Conservation (phyloP, 805 yeast genomes). For the Kluyveromyces siamensis region DNA sequence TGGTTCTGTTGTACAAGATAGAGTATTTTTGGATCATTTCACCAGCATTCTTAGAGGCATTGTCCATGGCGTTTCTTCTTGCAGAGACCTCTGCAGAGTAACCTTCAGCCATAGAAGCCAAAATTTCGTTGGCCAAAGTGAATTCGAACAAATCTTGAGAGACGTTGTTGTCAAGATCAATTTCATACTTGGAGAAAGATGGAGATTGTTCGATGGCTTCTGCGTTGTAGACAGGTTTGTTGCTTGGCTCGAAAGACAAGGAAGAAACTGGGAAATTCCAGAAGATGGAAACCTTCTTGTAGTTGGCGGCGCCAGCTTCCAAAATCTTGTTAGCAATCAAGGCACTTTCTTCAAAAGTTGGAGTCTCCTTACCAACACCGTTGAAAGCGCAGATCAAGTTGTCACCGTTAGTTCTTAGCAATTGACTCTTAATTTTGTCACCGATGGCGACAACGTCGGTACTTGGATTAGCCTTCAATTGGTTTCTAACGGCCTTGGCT, state of each 20-base stretch:
- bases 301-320: slow-evolving; percentile 38
- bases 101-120: slow-evolving; percentile 93
- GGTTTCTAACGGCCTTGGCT: slow-evolving; percentile 76
- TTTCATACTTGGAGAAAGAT: slow-evolving; percentile 73
- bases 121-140: slow-evolving; percentile 81
- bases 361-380: slow-evolving; percentile 95
- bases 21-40: slow-evolving; percentile 96
- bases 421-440: slow-evolving; percentile 87
- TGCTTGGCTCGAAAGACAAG: slow-evolving; percentile 81
- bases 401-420: slow-evolving; percentile 70
- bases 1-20: slow-evolving; percentile 97
- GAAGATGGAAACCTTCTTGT: slow-evolving; percentile 69
- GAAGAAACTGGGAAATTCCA: slow-evolving; percentile 85
- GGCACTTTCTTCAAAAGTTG: slow-evolving; percentile 85
- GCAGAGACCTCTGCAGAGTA: slow-evolving; percentile 97
- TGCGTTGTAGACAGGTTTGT: slow-evolving; percentile 56
- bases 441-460: slow-evolving; percentile 84
- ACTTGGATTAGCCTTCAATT: slow-evolving; percentile 51
- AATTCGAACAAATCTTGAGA: slow-evolving; percentile 75
- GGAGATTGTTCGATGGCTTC: slow-evolving; percentile 75
- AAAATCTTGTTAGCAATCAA: slow-evolving; percentile 78
- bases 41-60: slow-evolving; percentile 98
- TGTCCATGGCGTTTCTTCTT: slow-evolving; percentile 99
- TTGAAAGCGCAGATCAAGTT: slow-evolving; percentile 67
- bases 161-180: slow-evolving; percentile 59